These are phyloP conservation scores for Angomonas ambiguus DNA, from an alignment of 208 protist species.

Conservation along the genomic window DNA sequence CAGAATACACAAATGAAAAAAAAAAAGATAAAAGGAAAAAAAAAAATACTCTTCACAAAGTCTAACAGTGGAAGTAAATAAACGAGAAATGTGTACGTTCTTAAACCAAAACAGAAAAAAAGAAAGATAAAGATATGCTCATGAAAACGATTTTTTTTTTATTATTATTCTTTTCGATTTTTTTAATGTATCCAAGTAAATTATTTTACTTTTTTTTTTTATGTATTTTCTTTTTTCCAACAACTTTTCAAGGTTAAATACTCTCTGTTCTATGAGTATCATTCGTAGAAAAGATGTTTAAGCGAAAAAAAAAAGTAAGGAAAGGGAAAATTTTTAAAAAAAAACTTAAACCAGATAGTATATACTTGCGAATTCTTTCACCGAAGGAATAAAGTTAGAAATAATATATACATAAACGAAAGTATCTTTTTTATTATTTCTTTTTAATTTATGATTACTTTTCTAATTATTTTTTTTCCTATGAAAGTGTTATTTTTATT, in stretches of 20 bases:
- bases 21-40: neutral
- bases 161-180: neutral
- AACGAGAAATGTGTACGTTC: neutral
- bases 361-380: too few species aligned
- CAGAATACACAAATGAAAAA: neutral
- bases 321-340: too few species aligned
- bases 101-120: neutral
- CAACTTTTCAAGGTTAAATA: neutral
- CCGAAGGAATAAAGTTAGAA: too few species aligned
- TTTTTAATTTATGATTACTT: conserved; percentile 15
- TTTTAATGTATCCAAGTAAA: neutral
- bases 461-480: conserved; percentile 18
- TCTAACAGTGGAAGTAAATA: neutral
- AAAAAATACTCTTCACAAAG: neutral
- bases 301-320: too few species aligned
- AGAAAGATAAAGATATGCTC: neutral
- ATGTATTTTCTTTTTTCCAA: neutral
- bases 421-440: conserved; percentile 13
- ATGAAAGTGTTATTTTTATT: neutral
- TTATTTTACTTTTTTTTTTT: neutral
- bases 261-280: conserved; percentile 1
- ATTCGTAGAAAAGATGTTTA: neutral
- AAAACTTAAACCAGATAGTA: too few species aligned
- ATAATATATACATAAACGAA: neutral
- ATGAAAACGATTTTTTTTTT: neutral